Evolutionary conservation across 345 rosid genomes (phyloP).

Genomic region (Moricandia moricandioides): DNA sequence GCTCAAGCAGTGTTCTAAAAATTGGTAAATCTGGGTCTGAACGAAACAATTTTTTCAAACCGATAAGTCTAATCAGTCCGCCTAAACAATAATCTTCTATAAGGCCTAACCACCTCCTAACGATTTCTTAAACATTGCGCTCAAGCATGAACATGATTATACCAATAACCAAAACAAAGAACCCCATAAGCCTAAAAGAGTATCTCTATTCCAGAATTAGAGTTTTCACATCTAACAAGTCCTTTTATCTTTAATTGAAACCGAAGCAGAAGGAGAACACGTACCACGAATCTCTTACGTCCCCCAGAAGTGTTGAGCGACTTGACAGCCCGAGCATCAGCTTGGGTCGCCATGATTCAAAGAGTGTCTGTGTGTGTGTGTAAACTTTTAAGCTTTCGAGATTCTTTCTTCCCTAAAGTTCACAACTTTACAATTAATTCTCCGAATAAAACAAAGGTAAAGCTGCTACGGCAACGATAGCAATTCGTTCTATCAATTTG

Average conservation of each 20-base stretch:
- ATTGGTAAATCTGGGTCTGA: too few species aligned
- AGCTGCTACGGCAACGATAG: background rate
- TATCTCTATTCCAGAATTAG: background rate
- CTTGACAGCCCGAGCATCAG: conserved; percentile 76
- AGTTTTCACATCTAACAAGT: background rate
- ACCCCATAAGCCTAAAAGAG: background rate
- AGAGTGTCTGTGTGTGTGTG: background rate
- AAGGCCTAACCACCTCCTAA: too few species aligned
- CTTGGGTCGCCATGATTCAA: conserved; percentile 32
- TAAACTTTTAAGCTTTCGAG: background rate
- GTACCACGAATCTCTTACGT: conserved; percentile 70
- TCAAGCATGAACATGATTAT: background rate
- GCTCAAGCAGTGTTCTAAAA: background rate
- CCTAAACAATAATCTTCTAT: too few species aligned
- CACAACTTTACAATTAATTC: background rate
- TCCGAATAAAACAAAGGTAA: too few species aligned
- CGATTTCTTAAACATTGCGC: too few species aligned
- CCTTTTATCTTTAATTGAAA: background rate
- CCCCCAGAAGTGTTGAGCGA: conserved; percentile 74
- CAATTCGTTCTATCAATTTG: too few species aligned
- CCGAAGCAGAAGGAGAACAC: conserved; percentile 16
- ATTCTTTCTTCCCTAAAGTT: conserved; percentile 7
- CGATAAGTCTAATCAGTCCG: too few species aligned
- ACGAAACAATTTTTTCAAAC: too few species aligned
- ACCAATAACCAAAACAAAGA: background rate